Base-by-base conservation (phyloP, 306 rosid genomes). In the Urtica urens region DNA sequence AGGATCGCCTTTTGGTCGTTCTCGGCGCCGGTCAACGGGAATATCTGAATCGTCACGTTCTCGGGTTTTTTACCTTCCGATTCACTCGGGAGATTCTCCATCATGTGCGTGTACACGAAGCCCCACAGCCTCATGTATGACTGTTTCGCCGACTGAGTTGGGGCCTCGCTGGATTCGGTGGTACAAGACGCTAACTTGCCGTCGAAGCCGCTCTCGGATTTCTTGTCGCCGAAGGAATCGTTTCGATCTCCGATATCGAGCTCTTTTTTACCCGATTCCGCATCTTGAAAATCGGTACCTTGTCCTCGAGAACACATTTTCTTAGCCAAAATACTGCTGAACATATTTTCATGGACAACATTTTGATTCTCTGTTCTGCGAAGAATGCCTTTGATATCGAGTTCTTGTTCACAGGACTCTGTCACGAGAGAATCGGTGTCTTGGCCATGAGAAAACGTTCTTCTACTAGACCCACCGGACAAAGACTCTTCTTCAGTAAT, bases 31-130 rank as follows among this genome's bases (percentile, higher is more conserved):
- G 65, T 29, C 41, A 51, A 62, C 55, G 21, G 27, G 30, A 39
- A 26, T 29, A 38, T 40, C 22, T 50, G 65, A 59, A 58, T 65
- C 39, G 33, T 23, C 26, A 28, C 22, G 25, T 59, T 64, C 28
- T 39, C 17, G 43, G 25, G 46, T 35, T 53, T 31, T 59, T 58
- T 58, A 57, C 64, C 63, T 14, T 62, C 37, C 43, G 33, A 64
- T 22, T 50, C 74, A 38, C 59, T 73, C 46, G 46, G 68, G 49
- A 56, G 44, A 35, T 74, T 69, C 49, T 95, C 69, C 53, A 46
- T 84, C 99, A 92, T 82, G 69, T 75, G 99, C 72, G 75, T 82
- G 48, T 75, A 92, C 10, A 92, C 86, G 55, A 79, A 55, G 73
- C 31, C 68, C 99, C 99, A 92, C 38, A 85, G 47, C 37, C 73